Base-by-base conservation (phyloP, 177 flowering plant genomes). In the Vitis hybrid region DNA sequence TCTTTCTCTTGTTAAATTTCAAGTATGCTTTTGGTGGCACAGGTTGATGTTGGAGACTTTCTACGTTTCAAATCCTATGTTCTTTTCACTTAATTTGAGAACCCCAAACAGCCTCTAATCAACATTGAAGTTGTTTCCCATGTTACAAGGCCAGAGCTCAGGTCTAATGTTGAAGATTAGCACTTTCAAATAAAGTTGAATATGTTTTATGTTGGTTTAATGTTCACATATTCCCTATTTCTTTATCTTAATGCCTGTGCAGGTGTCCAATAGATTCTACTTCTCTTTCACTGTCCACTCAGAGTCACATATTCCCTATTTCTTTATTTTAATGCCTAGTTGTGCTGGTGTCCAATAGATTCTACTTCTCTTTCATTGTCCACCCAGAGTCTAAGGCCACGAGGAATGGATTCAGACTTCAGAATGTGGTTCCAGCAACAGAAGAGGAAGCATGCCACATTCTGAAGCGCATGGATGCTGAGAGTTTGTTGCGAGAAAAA, bases 1-100 rank as follows among this genome's bases (percentile, higher is more conserved):
- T n/a, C n/a, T n/a, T n/a, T 62, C 44, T 62, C 44, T 17, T 62
- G 1, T 62, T n/a, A 15, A 15, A 11, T 7, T 14, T 28, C 11
- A 12, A 4, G 1, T 31, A 1, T 59, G 10, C 13, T 18, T 31
- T 58, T 8, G 22, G 57, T 54, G 67, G 53, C 53, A 62, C 79
- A 83, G 86, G 86, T 83, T 55, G 86, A 83, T 66, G 86, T 81
- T 9, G 84, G 86, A 13, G 82, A 83, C 55, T 83, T 83, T 64
- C 66, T 83, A 52, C 79, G 80, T 50, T 71, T 83, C 65, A 83
- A 77, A 66, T 83, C 86, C 22, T 83, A 84, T 71, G 82, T 83
- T 67, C 75, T 83, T 20, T 83, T 71, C 80, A 81, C 84, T 11
- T 80, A 83, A 79, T 66, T 63, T 58, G 82, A 81, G 44, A 69